These are phyloP conservation scores for Phaeosphaeria sp. DNA, from an alignment of 2,329 filamentous ascomycete genomes.

Conservation along the genomic window DNA sequence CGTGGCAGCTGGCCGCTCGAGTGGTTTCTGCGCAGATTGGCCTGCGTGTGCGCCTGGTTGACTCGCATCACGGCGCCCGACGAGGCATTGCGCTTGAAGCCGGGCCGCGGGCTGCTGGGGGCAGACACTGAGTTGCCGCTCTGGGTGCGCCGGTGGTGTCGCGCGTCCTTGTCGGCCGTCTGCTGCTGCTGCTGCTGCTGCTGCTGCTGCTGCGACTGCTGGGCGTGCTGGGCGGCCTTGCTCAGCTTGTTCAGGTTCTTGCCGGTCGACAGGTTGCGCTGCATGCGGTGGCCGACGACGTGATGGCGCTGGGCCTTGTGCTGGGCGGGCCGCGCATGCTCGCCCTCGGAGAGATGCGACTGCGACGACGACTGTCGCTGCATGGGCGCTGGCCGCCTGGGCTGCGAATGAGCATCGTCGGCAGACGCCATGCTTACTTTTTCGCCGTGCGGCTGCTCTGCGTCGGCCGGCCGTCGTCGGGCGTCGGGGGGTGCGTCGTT, in stretches of 20 bases:
- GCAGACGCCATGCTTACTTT: constrained; percentile 46
- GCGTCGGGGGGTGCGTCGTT: background rate
- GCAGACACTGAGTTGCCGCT: constrained; percentile 46
- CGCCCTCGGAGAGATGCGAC: constrained; percentile 43
- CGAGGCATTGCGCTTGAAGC: constrained; percentile 53
- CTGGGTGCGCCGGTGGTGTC: constrained; percentile 47
- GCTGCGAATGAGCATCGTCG: constrained; percentile 43
- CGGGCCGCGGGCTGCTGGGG: constrained; percentile 48
- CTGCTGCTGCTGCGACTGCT: constrained; percentile 22
- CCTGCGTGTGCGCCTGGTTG: constrained; percentile 43
- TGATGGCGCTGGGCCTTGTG: constrained; percentile 49
- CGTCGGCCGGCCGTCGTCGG: too few relatives aligned
- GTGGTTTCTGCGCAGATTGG: constrained; percentile 50
- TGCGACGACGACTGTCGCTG: constrained; percentile 47
- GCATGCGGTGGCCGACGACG: constrained; percentile 51
- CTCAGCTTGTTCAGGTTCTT: constrained; percentile 53
- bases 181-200: too few relatives aligned
- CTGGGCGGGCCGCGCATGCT: constrained; percentile 29
- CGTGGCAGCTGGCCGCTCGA: constrained; percentile 56
- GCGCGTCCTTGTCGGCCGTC: constrained; percentile 34
- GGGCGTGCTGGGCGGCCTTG: constrained; percentile 37
- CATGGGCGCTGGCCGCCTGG: constrained; percentile 45
- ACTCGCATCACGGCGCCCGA: constrained; percentile 46
- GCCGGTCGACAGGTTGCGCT: constrained; percentile 49
- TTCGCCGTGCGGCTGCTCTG: constrained; percentile 24